Percentiles rank a stretch among this genome's conserved stretches.
phyloP scores from a whole-genome alignment of 2,329 filamentous ascomycete species.

The Phaeosphaeria sp. region DNA sequence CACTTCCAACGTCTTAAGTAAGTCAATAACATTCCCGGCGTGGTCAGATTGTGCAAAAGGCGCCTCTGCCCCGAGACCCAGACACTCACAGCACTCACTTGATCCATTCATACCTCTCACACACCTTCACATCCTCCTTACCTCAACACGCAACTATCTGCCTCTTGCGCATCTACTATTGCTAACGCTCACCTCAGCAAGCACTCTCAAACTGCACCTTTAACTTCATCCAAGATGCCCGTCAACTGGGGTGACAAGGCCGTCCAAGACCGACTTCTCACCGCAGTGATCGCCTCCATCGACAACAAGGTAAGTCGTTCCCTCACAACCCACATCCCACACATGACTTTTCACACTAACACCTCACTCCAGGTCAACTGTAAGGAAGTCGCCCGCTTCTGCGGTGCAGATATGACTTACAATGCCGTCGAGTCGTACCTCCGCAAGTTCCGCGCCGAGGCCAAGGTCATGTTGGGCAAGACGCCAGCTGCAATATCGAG shows the following conservation, averaged over 20 bases:
- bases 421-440: slow-evolving; percentile 57
- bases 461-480: slow-evolving; percentile 39
- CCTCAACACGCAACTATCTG: background rate
- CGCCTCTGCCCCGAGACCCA: background rate
- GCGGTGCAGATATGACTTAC: slow-evolving; percentile 56
- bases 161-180: background rate
- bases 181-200: background rate
- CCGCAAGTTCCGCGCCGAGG: slow-evolving; percentile 53
- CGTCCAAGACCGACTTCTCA: slow-evolving; percentile 49
- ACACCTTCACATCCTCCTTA: background rate
- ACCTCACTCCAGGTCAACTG: slow-evolving; percentile 52
- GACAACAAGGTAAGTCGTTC: slow-evolving; percentile 42
- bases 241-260: slow-evolving; percentile 49
- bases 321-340: background rate
- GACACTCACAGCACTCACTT: background rate
- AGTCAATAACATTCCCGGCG: background rate
- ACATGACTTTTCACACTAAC: slow-evolving; percentile 5
- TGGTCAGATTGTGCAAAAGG: background rate
- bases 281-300: slow-evolving; percentile 46
- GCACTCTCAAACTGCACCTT: background rate
- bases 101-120: background rate
- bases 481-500: slow-evolving; percentile 1
- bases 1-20: background rate
- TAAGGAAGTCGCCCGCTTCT: slow-evolving; percentile 52
- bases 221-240: slow-evolving; percentile 23